phyloP scores from a whole-genome alignment of 2,329 filamentous ascomycete genomes.

The Colletotrichum sp. region DNA sequence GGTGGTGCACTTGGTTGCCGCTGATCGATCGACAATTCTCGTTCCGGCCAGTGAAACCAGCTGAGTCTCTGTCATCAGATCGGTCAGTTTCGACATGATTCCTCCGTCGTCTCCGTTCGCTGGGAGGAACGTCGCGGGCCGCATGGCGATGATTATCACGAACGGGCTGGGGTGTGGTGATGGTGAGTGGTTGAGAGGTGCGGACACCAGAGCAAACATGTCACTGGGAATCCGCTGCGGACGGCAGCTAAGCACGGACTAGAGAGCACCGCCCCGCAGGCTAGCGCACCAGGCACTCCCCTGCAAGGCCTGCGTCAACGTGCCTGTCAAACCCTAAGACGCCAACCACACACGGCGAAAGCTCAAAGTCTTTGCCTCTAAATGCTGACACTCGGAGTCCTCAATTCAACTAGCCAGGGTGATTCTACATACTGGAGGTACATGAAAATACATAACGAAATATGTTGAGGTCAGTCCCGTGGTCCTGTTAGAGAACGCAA shows the following conservation, averaged over 20 bases:
- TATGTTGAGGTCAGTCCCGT: neutral
- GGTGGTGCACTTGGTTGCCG: neutral
- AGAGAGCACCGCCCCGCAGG: neutral
- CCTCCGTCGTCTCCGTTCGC: neutral
- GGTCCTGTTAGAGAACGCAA: neutral
- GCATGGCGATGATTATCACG: slow-evolving; percentile 4
- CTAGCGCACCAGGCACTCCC: neutral
- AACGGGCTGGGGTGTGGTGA: neutral
- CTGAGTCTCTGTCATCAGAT: neutral
- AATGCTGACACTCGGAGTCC: neutral
- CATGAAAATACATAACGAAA: neutral
- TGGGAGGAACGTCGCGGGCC: slow-evolving; percentile 11
- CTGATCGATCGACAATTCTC: neutral
- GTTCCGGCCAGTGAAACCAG: neutral
- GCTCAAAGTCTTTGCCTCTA: neutral
- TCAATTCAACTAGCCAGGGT: neutral
- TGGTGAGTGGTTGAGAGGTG: neutral
- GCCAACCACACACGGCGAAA: neutral
- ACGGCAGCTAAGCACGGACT: neutral
- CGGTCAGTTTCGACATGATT: slow-evolving; percentile 9
- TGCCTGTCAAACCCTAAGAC: neutral
- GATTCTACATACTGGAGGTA: neutral
- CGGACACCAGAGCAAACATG: neutral
- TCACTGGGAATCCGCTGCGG: neutral
- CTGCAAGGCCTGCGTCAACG: neutral